Evolutionary conservation across 805 yeast genomes (phyloP).

Genomic region (Lipomyces lipofer): DNA sequence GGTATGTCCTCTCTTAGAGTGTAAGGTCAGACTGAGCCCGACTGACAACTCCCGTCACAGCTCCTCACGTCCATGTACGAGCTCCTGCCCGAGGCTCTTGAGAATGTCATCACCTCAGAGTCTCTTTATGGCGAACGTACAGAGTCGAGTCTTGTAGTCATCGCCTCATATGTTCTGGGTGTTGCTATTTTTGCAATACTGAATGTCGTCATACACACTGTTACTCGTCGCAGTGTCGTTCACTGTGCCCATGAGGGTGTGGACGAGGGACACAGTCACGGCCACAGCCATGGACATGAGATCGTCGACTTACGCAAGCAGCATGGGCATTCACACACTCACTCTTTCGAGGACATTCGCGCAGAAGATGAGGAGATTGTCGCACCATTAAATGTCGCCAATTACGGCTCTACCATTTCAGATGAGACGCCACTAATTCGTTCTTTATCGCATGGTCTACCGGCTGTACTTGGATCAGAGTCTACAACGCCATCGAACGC

Average conservation of each 20-base stretch:
- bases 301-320: slow-evolving; percentile 15
- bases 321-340: slow-evolving; percentile 17
- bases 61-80: slow-evolving; percentile 71
- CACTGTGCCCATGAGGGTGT: slow-evolving; percentile 74
- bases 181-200: slow-evolving; percentile 57
- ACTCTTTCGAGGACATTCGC: background rate
- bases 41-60: slow-evolving; percentile 4
- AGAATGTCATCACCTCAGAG: slow-evolving; percentile 46
- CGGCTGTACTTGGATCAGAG: too few relatives aligned
- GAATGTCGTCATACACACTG: slow-evolving; percentile 65
- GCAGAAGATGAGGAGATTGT: background rate
- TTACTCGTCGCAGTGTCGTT: slow-evolving; percentile 78
- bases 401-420: slow-evolving; percentile 13
- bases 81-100: slow-evolving; percentile 67
- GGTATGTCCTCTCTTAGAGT: slow-evolving; percentile 33
- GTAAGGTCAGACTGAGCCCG: background rate
- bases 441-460: too few relatives aligned
- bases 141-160: slow-evolving; percentile 44
- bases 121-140: slow-evolving; percentile 33
- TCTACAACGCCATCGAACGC: too few relatives aligned
- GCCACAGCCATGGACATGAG: slow-evolving; percentile 31
- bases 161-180: slow-evolving; percentile 58
- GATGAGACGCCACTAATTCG: slow-evolving; percentile 3
- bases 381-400: background rate
- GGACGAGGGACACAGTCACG: slow-evolving; percentile 34